Evolutionary conservation across 805 yeast genomes (phyloP), one percentile per base, ranked within the genome.

Genomic region (Candida silvicultrix): DNA sequence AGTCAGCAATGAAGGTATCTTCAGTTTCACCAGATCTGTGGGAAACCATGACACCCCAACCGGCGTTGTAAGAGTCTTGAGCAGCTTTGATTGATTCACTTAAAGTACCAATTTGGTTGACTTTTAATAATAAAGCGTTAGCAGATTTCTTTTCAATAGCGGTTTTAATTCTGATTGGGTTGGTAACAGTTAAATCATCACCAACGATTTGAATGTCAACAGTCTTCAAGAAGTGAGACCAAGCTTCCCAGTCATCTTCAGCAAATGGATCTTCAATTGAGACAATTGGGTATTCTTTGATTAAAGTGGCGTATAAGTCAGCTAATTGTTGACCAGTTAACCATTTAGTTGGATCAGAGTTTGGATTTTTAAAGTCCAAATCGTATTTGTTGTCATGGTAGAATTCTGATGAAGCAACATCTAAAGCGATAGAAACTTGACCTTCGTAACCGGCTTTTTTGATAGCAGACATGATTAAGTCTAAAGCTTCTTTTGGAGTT

Each of bases 11-110:
- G 79, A 88, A 84, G 66, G 95, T 85, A 77, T 94, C 99, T 80
- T 94, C 99, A 60, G 97, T 90, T 82, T 92, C 99, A 78, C 99
- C 99, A 63, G 97, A 90, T 84, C 99, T 89, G 89, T 92, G 99
- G 66, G 97, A 90, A 65, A 94, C 98, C 97, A 92, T 90, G 69
- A 90, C 97, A 81, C 97, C 97, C 99, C 99, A 92, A 68, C 89
- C 89, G 56, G 97, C 97, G 57, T 81, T 83, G 77, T 81, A 90
- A 49, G 98, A 87, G 74, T 86, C 94, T 71, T 86, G 75, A 66
- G 98, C 97, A 66, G 98, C 97, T 73, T 89, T 80, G 75, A 92
- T 89, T 56, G 98, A 88, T 81, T 92, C 99, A 62, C 95, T 71
- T 64, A 92, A 77, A 59, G 97, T 77, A 80, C 99, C 99, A 63